Conservation (phyloP, 163 green algal genomes). For the Chlamydomonas reinhardtii region DNA sequence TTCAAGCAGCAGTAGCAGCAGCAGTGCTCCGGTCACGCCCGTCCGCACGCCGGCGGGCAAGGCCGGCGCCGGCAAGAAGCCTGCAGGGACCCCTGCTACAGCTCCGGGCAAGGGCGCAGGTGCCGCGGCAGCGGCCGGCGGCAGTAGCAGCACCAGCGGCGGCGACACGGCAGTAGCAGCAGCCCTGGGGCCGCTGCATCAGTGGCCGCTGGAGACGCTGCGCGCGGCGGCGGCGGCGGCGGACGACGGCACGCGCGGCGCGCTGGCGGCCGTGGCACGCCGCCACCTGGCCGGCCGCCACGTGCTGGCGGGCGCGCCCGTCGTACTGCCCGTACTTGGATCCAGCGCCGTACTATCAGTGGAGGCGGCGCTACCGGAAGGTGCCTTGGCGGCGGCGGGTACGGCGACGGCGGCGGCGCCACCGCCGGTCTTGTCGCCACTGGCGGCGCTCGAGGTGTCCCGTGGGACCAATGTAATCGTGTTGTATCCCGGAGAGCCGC, state of each 20-base stretch:
- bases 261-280: slow-evolving; percentile 48
- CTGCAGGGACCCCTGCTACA: no score
- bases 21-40: not conserved
- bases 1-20: no score
- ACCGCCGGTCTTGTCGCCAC: no score
- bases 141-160: not conserved
- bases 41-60: not conserved
- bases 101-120: not conserved
- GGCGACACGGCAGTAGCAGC: not conserved
- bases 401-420: not conserved
- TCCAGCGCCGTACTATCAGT: slow-evolving; percentile 48
- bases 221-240: slow-evolving; percentile 1
- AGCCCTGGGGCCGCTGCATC: not conserved
- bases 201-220: slow-evolving; percentile 19
- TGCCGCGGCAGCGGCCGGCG: not conserved
- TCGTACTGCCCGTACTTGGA: slow-evolving; percentile 60
- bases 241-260: not conserved
- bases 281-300: slow-evolving; percentile 45
- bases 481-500: slow-evolving; percentile 24
- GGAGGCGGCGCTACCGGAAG: not conserved
- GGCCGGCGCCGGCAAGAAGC: not conserved
- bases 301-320: slow-evolving; percentile 53
- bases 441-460: not conserved
- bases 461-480: not conserved
- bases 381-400: not conserved